These are phyloP conservation scores for Bertia moriformis DNA, from an alignment of 2,329 filamentous ascomycete species.

Conservation along the genomic window DNA sequence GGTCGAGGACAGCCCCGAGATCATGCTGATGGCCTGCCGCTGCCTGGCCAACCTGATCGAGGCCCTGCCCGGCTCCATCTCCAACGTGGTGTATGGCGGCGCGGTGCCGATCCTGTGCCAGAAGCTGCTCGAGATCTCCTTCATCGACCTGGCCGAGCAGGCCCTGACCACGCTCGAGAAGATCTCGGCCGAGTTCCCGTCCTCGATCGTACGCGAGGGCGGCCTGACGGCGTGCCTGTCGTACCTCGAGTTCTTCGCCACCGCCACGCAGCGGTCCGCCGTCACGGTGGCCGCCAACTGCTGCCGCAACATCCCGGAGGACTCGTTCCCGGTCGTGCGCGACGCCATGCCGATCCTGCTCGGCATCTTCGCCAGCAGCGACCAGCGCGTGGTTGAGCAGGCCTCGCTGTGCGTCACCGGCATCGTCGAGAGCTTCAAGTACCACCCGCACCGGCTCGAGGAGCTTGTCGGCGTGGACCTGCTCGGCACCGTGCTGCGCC, in stretches of 20 bases:
- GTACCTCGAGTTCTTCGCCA: constrained; percentile 94
- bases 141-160: constrained; percentile 94
- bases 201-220: constrained; percentile 86
- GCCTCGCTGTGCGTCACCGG: constrained; percentile 88
- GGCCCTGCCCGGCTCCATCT: constrained; percentile 77
- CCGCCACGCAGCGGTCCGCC: constrained; percentile 87
- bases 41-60: constrained; percentile 97
- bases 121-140: constrained; percentile 88
- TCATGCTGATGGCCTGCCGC: constrained; percentile 91
- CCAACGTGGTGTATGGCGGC: constrained; percentile 92
- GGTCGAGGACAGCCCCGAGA: constrained; percentile 81
- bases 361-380: constrained; percentile 77
- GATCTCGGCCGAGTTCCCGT: constrained; percentile 90
- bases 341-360: constrained; percentile 95
- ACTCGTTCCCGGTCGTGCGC: constrained; percentile 78
- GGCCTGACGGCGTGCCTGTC: constrained; percentile 86
- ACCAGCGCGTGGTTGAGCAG: constrained; percentile 96
- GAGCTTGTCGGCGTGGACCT: constrained; percentile 81
- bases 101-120: constrained; percentile 88
- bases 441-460: constrained; percentile 74
- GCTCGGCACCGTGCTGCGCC: constrained; percentile 68
- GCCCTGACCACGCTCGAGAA: constrained; percentile 92
- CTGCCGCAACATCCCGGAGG: constrained; percentile 88
- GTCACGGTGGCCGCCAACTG: constrained; percentile 97
- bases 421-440: constrained; percentile 93